Evolutionary conservation across 2,329 filamentous ascomycete species (phyloP), one percentile per base, ranked within the genome.

Genomic region (Blumeria hordei): DNA sequence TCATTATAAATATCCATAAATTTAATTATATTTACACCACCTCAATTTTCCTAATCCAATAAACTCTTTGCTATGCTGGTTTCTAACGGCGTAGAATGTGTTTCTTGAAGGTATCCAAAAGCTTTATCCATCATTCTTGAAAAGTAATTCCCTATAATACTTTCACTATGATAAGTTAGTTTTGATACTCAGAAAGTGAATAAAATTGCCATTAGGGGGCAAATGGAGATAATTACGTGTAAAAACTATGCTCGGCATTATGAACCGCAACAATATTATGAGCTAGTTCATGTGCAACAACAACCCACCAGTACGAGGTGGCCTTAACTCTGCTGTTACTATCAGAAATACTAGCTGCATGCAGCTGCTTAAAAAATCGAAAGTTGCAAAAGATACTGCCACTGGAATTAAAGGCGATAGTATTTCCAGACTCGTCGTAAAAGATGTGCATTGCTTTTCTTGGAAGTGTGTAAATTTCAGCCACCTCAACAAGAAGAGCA

Each of bases 331-430:
- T 78, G 14, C 71, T 76, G 55, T 73, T 69, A 1, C 66, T 69
- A 52, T 59, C 60, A 57, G 61, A 64, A 51, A 78, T 66, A 58
- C 71, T 67, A 12, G 69, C 63, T 47, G 77, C 72, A 64, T 96
- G 90, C 35, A 95, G 69, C 63, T 90, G 80, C 57, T 83, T 69
- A 66, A 88, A 96, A 71, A 86, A 94, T 16, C 85, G 75, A 59
- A 94, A 75, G 64, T 98, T 98, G 72, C 88, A 95, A 70, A 96
- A 98, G 34, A 98, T 77, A 62, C 83, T 86, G 39, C 90, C 88
- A 41, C 75, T 78, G 8, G 77, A 76, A 66, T 98, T 98, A 73
- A 98, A 98, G 0, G 90, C 92, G 59, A 98, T 94, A 0, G 87
- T 88, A 55, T 77, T 78, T 4, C 87, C 85, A 3, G 71, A 68